Base-by-base conservation (phyloP, 345 rosid species). In the Corchorus olitorius region DNA sequence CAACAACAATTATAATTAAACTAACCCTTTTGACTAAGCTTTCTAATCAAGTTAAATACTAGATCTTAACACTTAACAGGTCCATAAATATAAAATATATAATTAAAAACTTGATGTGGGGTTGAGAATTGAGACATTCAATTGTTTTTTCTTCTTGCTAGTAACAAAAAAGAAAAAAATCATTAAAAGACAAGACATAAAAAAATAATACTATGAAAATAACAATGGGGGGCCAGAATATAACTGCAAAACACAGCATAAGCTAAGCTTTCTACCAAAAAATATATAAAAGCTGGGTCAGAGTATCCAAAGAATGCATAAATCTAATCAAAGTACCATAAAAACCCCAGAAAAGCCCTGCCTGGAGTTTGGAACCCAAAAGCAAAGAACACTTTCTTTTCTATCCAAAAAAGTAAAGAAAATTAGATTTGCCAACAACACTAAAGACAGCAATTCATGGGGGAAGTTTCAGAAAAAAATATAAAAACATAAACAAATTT, bases 231-330 rank as follows among this genome's bases (percentile, higher is more conserved):
- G 79, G 45, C 73, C 70, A 77, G 66, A 53, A 63, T 27, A 27
- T 27, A 49, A 34, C 67, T 27, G 34, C 10, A 63, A 27, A 27
- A 27, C 27, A 27, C 27, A 27, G 27, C 27, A 27, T 27, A 27
- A 27, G 27, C 27, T 48, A 27, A 61, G 41, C 80, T 45, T 65
- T 45, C 72, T 6, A 65, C 35, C 56, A 20, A 55, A 54, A 13
- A 27, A 27, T 27, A 27, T 27, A 39, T 34, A 20, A 67, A 83
- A 80, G 71, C 77, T 20, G 45, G 59, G 82, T 70, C 85, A 84
- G 85, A 77, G 86, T 6, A 79, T 84, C 85, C 86, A 84, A 84
- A 69, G 75, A 56, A 56, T 46, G 33, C 14, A 72, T 64, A 45
- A 70, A 70, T 20, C 39, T 46, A 22, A 13, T 48, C 41, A 49